Evolutionary conservation across 495 filamentous ascomycete genomes (phyloP), one percentile per base, ranked within the genome.

Genomic region (Talaromyces wortmannii): DNA sequence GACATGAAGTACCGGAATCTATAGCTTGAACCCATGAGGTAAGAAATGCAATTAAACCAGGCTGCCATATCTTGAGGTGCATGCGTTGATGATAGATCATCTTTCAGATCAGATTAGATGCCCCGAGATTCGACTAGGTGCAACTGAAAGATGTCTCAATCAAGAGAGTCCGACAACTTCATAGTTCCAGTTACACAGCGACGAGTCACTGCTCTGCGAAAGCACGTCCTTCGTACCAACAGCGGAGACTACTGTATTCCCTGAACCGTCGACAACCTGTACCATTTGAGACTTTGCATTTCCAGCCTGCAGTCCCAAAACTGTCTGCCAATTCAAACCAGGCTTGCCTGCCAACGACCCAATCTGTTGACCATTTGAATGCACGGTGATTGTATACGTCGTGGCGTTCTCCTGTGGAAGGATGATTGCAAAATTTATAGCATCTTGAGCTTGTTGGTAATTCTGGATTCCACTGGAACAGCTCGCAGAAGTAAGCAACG

Each of bases 261-360:
- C 45, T 33, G 16, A 30, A 17, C 43, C 53, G 48, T 5, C 57
- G 53, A 17, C 45, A n/a, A n/a, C 50, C 50, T 29, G 17, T 4
- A 23, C 23, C 23, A 23, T 4, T 23, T 23, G 23, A 23, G 23
- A 23, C 1, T 23, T 23, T 23, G 1, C 23, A 23, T 4, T 23
- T 4, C 23, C 23, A 23, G 23, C 50, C 33, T 52, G 50, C 50
- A 52, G 13, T 12, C 50, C 50, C 0, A 33, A 36, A 5, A 49
- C 48, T 29, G 32, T 31, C 3, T 55, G 52, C 45, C 48, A 59
- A 45, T 59, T 59, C 30, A 59, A 47, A 13, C 57, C 57, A 6
- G 43, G 29, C 0, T 29, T 36, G 6, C 54, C 49, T n/a, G 30
- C 5, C 12, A 48, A 48, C 6, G 29, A 56, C 10, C 48, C 54